Base-by-base conservation (phyloP, 106 monocot genomes). In the Allium sativum region DNA sequence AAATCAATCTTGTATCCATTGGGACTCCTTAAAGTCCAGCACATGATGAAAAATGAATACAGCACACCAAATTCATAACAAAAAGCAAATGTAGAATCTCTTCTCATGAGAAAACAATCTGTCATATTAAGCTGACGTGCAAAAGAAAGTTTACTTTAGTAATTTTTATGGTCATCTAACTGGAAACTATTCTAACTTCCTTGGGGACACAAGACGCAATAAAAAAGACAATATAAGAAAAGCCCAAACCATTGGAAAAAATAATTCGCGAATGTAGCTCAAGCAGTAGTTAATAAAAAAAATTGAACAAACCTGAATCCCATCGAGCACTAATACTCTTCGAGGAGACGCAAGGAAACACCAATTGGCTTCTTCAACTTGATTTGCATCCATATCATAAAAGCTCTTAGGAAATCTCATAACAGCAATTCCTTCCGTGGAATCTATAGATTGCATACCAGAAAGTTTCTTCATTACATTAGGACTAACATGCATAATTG, bases 391-490 rank as follows among this genome's bases (percentile, higher is more conserved):
- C 59, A 87, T 46, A 55, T 76, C 71, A 59, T 42, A 61, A 45
- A 96, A 91, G 62, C 48, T 76, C 10, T n/a, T 66, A 13, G 87
- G 96, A 44, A 91, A 76, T 68, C 78, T 91, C 73, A 91, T 82
- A n/a, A 96, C 42, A 9, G 91, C 96, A 59, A 82, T 68, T n/a
- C 82, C 87, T 53, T 84, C 82, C 11, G 60, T 76, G 12, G 91
- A 84, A 52, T 91, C 91, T 47, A 80, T 47, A 2, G 91, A 91
- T 64, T 91, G 77, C 76, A 96, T 67, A 11, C 91, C 90, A 21
- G 91, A 75, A 12, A 91, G 70, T 64, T 87, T 96, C 84, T 91
- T 96, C 82, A 96, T 87, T 70, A 96, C 96, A 48, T 20, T 63
- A 11, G 77, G 13, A 64, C 78, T 87, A 61, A 90, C 83, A 59